These are phyloP conservation scores for Physcomitrium patens DNA, from an alignment of 225 moss, liverwort and hornwort genomes.

Conservation along the genomic window DNA sequence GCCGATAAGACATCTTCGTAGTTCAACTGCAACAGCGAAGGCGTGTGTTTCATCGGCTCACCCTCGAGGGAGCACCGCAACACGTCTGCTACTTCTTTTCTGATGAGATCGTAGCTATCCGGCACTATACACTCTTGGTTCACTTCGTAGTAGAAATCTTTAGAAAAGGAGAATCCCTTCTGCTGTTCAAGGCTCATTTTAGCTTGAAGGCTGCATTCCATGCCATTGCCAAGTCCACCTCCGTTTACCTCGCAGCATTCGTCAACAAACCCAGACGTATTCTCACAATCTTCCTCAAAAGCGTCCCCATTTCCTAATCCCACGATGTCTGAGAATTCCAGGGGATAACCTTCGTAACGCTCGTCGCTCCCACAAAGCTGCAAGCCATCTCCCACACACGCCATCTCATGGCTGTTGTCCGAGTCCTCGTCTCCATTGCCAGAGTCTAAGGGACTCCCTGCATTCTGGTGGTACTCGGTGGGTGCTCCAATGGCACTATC, in stretches of 20 bases:
- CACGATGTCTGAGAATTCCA: slow-evolving; percentile 59
- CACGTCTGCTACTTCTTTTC: slow-evolving; percentile 50
- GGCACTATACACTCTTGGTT: slow-evolving; percentile 49
- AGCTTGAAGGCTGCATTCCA: too few relatives aligned
- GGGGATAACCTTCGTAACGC: slow-evolving; percentile 52
- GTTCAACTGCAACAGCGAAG: slow-evolving; percentile 68
- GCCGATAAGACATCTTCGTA: slow-evolving; percentile 80
- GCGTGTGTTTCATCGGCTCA: slow-evolving; percentile 52
- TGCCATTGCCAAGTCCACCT: too few relatives aligned
- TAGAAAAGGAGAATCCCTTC: background rate
- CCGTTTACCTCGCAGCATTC: too few relatives aligned
- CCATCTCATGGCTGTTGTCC: background rate
- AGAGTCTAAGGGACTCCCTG: background rate
- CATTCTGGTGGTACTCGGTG: too few relatives aligned
- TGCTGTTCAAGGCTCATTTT: background rate
- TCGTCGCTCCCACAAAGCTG: slow-evolving; percentile 36
- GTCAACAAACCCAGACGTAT: slow-evolving; percentile 11
- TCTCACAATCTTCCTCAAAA: slow-evolving; percentile 55
- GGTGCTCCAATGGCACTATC: slow-evolving; percentile 42
- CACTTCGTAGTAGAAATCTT: slow-evolving; percentile 15
- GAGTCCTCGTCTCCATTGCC: background rate
- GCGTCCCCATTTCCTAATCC: slow-evolving; percentile 43
- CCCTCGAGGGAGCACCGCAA: slow-evolving; percentile 47
- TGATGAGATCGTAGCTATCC: slow-evolving; percentile 38
- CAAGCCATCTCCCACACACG: slow-evolving; percentile 12